These are phyloP conservation scores for Nicotiana undulata DNA, from an alignment of 257 asterid species.

Conservation along the genomic window DNA sequence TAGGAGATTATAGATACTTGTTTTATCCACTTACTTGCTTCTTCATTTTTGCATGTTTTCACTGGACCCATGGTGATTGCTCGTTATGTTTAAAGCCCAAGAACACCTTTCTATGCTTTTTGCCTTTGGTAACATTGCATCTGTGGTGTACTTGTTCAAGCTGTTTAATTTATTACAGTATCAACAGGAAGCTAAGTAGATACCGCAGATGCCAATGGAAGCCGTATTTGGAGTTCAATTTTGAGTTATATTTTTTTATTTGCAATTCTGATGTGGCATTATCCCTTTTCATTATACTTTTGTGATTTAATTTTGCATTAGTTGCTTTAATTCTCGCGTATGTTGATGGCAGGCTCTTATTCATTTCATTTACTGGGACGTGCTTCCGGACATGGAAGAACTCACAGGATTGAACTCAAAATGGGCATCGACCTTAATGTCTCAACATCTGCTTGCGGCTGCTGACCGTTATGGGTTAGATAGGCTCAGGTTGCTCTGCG, in stretches of 20 bases:
- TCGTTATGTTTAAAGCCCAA: not conserved
- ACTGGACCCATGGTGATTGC: not conserved
- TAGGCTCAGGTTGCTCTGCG: slow-evolving; percentile 85
- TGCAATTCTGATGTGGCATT: not conserved
- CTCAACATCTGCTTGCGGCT: slow-evolving; percentile 95
- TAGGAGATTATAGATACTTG: not conserved
- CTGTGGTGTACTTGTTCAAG: not conserved
- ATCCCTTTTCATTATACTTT: not conserved
- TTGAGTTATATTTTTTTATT: not conserved
- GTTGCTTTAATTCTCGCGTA: slow-evolving; percentile 7
- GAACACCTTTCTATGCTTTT: not conserved
- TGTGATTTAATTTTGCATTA: not conserved
- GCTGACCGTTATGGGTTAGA: slow-evolving; percentile 91
- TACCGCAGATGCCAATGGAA: not conserved
- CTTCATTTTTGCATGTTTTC: not conserved
- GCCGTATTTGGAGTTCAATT: not conserved
- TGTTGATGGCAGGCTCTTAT: slow-evolving; percentile 58
- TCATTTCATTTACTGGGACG: slow-evolving; percentile 87
- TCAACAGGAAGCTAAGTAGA: not conserved
- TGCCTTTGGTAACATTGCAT: not conserved
- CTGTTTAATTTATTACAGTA: not conserved
- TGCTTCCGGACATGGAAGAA: slow-evolving; percentile 79
- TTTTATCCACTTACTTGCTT: not conserved
- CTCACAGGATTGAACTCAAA: slow-evolving; percentile 75
- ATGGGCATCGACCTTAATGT: slow-evolving; percentile 90